Percentiles rank a stretch among this genome's conserved stretches.
Conservation (phyloP, 805 yeast genomes). For the Kuraishia borneana region DNA sequence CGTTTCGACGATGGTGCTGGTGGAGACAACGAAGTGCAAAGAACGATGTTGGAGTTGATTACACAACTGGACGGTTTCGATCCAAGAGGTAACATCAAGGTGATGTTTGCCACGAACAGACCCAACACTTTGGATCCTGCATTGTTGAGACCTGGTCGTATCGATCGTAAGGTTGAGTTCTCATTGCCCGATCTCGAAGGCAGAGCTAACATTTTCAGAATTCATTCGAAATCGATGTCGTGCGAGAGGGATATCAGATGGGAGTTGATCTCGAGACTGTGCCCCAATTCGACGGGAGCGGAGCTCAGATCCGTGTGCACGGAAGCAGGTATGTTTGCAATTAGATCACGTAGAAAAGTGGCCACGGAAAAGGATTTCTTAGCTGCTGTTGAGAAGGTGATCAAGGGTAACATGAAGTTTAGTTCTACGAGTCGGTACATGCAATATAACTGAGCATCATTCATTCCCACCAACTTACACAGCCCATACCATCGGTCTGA, state of each 20-base stretch:
- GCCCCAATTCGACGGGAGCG: conserved; percentile 99
- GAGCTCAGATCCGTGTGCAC: conserved; percentile 97
- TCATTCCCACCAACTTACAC: conserved; percentile 93
- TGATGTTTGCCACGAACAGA: conserved; percentile 98
- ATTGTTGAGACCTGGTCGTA: conserved; percentile 94
- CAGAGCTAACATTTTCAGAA: conserved; percentile 93
- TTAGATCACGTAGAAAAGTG: conserved; percentile 94
- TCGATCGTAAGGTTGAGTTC: conserved; percentile 96
- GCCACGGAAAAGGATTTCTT: conserved; percentile 97
- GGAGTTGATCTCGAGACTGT: conserved; percentile 94
- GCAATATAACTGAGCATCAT: conserved; percentile 70
- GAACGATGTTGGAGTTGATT: conserved; percentile 97
- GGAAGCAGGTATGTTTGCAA: conserved; percentile 99
- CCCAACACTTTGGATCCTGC: conserved; percentile 99
- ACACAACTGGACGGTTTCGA: conserved; percentile 98
- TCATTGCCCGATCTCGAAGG: conserved; percentile 96
- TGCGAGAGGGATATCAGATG: conserved; percentile 96
- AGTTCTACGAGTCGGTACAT: conserved; percentile 94
- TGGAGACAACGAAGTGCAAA: conserved; percentile 97
- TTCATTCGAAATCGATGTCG: conserved; percentile 96
- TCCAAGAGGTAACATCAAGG: conserved; percentile 97
- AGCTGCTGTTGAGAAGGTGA: conserved; percentile 96
- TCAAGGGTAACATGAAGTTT: conserved; percentile 96
- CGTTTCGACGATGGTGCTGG: conserved; percentile 99
- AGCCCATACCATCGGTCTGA: conserved; percentile 95